Evolutionary conservation across 202 grass and related monocot species (phyloP), one percentile per base, ranked within the genome.

Genomic region (Cymbopogon flexuosus): DNA sequence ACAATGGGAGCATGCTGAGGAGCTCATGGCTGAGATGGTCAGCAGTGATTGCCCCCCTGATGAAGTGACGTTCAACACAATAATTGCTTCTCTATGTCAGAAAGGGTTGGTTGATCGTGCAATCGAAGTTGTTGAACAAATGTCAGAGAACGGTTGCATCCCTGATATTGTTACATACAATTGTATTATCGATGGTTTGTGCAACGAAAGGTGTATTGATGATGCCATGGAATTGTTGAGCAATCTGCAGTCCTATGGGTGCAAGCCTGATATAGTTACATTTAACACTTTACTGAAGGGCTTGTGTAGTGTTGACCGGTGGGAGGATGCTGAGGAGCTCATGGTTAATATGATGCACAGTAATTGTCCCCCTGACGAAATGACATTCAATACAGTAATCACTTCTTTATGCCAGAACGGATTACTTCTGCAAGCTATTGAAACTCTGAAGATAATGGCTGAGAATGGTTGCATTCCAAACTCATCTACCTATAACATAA

Each of bases 201-300:
- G 83, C 68, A 73, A 73, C 9, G 13, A 72, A 62, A 76, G 47
- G 37, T 61, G 54, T 76, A 40, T 88, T 43, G 79, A 83, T 11
- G 87, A 68, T n/a, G 89, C 89, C 65, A 30, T 85, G 15, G 59
- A 88, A 43, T 75, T 79, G 12, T 16, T 91, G 5, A 77, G 62
- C 34, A 35, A 62, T 60, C 51, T 88, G 43, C 78, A 66, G 35
- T 85, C 79, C 0, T 67, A 37, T 70, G 79, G 79, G 11, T 91
- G 86, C 78, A 79, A 76, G 10, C 86, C 86, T 24, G 83, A 91
- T 72, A 56, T 86, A 59, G 8, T 91, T 68, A 88, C 89, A 10
- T 91, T 88, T 46, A 91, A 86, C 56, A 88, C 83, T 66, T 35
- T 91, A 31, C 31, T 88, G 31, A 91, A 84, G 43, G 83, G 83